These are phyloP conservation scores for Cubamyces sp. DNA, from an alignment of 768 basidiomycete genomes.

Conservation along the genomic window DNA sequence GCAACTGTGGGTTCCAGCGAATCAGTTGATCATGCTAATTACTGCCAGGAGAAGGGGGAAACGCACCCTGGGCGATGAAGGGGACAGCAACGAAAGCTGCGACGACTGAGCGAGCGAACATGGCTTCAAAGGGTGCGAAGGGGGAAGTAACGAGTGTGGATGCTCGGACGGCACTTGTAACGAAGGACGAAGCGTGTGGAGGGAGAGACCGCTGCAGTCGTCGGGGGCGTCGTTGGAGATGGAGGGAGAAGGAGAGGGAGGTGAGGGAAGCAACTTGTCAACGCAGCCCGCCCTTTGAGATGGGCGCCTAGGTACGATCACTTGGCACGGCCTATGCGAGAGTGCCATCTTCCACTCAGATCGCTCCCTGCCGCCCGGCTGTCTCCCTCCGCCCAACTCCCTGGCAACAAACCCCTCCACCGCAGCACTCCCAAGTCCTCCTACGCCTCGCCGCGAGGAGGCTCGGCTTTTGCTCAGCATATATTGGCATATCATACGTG, in stretches of 20 bases:
- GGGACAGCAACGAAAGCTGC: conserved; percentile 50
- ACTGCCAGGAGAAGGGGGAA: not conserved
- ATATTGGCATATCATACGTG: not conserved
- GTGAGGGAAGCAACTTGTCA: conserved; percentile 6
- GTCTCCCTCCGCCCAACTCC: conserved; percentile 9
- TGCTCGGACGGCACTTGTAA: conserved; percentile 16
- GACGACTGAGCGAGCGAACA: conserved; percentile 44
- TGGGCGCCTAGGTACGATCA: conserved; percentile 9
- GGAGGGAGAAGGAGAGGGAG: conserved; percentile 13
- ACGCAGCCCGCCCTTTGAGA: conserved; percentile 8
- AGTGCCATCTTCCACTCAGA: not conserved
- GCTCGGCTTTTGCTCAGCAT: not conserved
- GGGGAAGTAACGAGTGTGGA: conserved; percentile 31
- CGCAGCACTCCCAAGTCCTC: not conserved
- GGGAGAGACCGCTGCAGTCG: conserved; percentile 25
- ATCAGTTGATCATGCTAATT: not conserved
- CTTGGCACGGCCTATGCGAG: conserved; percentile 16
- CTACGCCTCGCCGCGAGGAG: not conserved
- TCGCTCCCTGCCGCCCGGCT: conserved; percentile 7
- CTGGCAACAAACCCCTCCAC: conserved; percentile 2
- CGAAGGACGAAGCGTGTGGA: conserved; percentile 21
- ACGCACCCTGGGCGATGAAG: conserved; percentile 49
- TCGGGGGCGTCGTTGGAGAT: conserved; percentile 28
- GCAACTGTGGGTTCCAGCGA: conserved; percentile 12
- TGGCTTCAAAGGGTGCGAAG: conserved; percentile 35